Base-by-base conservation (phyloP, 2,329 filamentous ascomycete species). In the Lachnellula occidentalis region DNA sequence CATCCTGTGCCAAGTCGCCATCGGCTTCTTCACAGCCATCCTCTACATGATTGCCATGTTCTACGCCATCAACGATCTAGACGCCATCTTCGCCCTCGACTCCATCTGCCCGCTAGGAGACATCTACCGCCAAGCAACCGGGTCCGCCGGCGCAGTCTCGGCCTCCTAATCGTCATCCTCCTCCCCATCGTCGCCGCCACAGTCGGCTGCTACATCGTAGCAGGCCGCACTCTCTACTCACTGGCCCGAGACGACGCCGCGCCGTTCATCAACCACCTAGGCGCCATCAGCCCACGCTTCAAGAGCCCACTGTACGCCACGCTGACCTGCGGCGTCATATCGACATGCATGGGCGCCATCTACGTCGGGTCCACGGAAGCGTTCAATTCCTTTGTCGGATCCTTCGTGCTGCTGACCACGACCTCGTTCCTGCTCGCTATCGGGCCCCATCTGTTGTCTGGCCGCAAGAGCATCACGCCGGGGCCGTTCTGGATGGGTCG, bases 311-410 rank as follows among this genome's bases (percentile, higher is more conserved):
- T 81, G 57, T 77, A 80, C 58, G 78, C 82, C 0, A 83, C 79
- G 0, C 54, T 85, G 2, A 70, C 74, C 8, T 78, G 76, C 71
- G 69, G 73, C 3, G 58, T 71, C 41, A 68, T 77, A 51, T 77
- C 78, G 22, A 82, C 81, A 0, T 66, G 84, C 3, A 72, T 88
- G 0, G 84, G 83, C 0, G 76, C 74, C 43, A 82, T 88, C 9
- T 31, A 31, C 27, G 27, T 31, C 1, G 85, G 80, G 15, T 82
- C 76, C 56, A 78, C 75, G 1, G 85, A 82, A 0, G 86, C 86
- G 0, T 89, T 88, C 70, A 79, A 81, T 43, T 84, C 85, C 0
- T 80, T 88, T 24, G 79, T 87, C 7, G 82, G 81, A 8, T 78
- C 74, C 0, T 84, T 81, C 65, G 75, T 81, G 51, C 73, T 83